Conservation (phyloP, 106 monocot species). For the Vanilla planifolia region DNA sequence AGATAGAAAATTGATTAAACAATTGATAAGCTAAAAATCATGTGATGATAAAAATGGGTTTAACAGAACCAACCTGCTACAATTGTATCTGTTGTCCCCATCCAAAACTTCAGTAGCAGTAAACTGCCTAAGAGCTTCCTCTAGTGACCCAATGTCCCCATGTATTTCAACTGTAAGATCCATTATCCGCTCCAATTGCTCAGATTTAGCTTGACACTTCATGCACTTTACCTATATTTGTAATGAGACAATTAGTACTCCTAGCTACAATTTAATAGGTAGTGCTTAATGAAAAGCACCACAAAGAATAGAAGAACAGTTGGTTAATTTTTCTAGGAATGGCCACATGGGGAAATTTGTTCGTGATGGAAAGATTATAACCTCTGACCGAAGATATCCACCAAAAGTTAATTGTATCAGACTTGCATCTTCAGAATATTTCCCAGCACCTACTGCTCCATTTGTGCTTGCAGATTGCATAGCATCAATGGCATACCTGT, state of each 20-base stretch:
- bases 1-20: too few relatives aligned
- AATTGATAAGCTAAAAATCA: neutral
- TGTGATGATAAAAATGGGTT: neutral
- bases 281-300: too few relatives aligned
- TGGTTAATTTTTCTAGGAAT: too few relatives aligned
- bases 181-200: conserved; percentile 63
- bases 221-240: conserved; percentile 76
- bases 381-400: conserved; percentile 86
- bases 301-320: too few relatives aligned
- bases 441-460: conserved; percentile 25
- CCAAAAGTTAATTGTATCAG: conserved; percentile 81
- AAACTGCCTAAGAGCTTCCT: conserved; percentile 65
- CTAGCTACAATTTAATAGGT: neutral
- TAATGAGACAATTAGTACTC: conserved; percentile 8
- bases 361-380: too few relatives aligned
- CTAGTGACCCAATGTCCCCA: conserved; percentile 64
- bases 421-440: conserved; percentile 42
- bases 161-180: conserved; percentile 91
- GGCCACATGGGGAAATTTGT: too few relatives aligned
- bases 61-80: conserved; percentile 35
- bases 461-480: conserved; percentile 70
- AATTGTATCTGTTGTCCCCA: conserved; percentile 67
- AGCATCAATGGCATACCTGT: conserved; percentile 77
- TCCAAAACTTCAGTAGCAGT: conserved; percentile 71
- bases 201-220: conserved; percentile 63